Evolutionary conservation across 2,329 filamentous ascomycete species (phyloP), one percentile per base, ranked within the genome.

Genomic region (Mollisia scopiformis): DNA sequence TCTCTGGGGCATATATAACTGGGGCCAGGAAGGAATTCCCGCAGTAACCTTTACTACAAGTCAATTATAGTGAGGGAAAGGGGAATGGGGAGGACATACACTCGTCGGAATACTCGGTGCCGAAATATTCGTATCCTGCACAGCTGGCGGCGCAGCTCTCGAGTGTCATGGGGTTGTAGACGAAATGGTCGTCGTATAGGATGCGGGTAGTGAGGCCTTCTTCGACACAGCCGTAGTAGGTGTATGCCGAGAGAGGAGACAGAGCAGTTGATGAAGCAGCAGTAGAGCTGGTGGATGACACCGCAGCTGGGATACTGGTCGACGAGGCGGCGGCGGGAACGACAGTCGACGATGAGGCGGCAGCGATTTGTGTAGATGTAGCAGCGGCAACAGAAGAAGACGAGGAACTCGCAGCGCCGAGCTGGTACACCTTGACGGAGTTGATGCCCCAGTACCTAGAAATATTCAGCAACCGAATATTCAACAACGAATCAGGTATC

Each of bases 31-130:
- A 58, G 13, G 60, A 63, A 28, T 68, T 67, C 19, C 71, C 71
- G 62, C 70, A 72, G 57, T 65, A 73, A 54, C 72, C 54, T 57
- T 27, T 7, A n/a, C n/a, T n/a, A n/a, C n/a, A n/a, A 76, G 78
- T 69, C 3, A 33, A 28, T n/a, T 16, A 5, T 37, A 39, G 23
- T 37, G 14, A 27, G 10, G 27, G 37, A 11, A 8, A 50, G 30
- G 11, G n/a, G 11, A 25, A 28, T 4, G 19, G 46, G 7, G 23
- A 50, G 28, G 10, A 53, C 59, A 41, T 78, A 62, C 60, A 82
- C 61, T 75, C 73, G 19, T 74, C 72, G 23, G 75, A 75, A 43
- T 78, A 78, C 64, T 82, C 78, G 27, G 79, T 79, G 28, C 79
- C 80, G 1, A 80, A 80, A 59, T 79, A 73, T 25, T 71, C 63